Conservation (phyloP, 306 rosid genomes). For the Trifolium dubium region DNA sequence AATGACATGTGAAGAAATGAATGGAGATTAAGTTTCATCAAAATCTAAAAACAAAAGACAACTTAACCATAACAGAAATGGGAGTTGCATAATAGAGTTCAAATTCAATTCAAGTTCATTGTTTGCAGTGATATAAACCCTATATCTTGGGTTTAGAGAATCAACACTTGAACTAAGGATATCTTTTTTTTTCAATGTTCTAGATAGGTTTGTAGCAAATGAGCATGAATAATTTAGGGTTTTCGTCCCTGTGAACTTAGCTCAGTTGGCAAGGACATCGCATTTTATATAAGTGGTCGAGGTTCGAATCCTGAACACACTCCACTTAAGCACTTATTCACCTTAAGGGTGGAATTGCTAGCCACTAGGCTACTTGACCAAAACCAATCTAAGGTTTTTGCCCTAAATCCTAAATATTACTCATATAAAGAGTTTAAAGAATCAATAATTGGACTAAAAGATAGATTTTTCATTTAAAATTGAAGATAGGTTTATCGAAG, state of each 20-base stretch:
- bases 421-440: too few relatives aligned
- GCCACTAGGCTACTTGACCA: not conserved
- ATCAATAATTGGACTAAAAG: not conserved
- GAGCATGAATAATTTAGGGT: not conserved
- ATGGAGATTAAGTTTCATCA: not conserved
- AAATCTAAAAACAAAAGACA: not conserved
- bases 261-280: too few relatives aligned
- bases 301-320: not conserved
- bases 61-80: not conserved
- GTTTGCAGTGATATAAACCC: not conserved
- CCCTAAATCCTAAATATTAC: too few relatives aligned
- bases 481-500: not conserved
- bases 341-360: not conserved
- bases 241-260: too few relatives aligned
- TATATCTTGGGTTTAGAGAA: not conserved
- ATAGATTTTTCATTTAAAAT: not conserved
- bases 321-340: too few relatives aligned
- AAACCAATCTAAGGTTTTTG: too few relatives aligned
- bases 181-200: not conserved
- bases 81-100: not conserved
- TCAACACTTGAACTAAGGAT: not conserved
- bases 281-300: not conserved
- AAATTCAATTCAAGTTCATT: slow-evolving; percentile 5
- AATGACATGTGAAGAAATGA: not conserved
- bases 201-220: not conserved